These are phyloP conservation scores for Termitomyces sp. DNA, from an alignment of 768 basidiomycete species.

Conservation along the genomic window DNA sequence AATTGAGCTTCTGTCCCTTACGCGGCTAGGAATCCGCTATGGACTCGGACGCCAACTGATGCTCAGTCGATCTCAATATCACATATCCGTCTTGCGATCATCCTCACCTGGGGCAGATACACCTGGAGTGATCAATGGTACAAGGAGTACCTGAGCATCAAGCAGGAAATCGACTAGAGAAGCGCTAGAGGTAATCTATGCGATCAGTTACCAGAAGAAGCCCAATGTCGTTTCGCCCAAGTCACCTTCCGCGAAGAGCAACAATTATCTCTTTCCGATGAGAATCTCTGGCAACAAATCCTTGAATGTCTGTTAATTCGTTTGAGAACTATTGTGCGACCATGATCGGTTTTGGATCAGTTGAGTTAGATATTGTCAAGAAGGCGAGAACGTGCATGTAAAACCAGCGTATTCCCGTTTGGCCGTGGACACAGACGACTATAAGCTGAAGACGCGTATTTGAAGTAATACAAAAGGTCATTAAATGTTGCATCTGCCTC, in stretches of 20 bases:
- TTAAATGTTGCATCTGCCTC: slow-evolving; percentile 28
- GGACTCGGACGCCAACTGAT: slow-evolving; percentile 36
- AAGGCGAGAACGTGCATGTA: slow-evolving; percentile 18
- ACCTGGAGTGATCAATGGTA: slow-evolving; percentile 40
- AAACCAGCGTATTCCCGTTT: slow-evolving; percentile 41
- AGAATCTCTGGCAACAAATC: slow-evolving; percentile 47
- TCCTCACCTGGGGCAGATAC: slow-evolving; percentile 34
- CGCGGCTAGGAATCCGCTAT: slow-evolving; percentile 47
- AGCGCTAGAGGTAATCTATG: slow-evolving; percentile 20
- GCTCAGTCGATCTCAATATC: not conserved
- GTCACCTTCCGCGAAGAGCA: slow-evolving; percentile 46
- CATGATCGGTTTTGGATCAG: not conserved
- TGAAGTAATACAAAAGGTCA: slow-evolving; percentile 48
- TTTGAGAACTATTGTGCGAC: slow-evolving; percentile 32
- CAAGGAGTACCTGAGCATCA: slow-evolving; percentile 36
- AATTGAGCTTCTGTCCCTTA: slow-evolving; percentile 18
- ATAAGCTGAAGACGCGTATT: slow-evolving; percentile 52
- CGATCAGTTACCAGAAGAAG: not conserved
- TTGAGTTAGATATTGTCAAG: not conserved
- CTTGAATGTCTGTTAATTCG: slow-evolving; percentile 37
- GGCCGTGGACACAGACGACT: slow-evolving; percentile 39
- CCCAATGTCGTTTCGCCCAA: not conserved
- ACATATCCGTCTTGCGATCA: not conserved
- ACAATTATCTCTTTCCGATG: slow-evolving; percentile 41
- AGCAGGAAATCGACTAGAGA: slow-evolving; percentile 37